phyloP scores from a whole-genome alignment of 805 yeast species.

The Cyberlindnera amylophila region DNA sequence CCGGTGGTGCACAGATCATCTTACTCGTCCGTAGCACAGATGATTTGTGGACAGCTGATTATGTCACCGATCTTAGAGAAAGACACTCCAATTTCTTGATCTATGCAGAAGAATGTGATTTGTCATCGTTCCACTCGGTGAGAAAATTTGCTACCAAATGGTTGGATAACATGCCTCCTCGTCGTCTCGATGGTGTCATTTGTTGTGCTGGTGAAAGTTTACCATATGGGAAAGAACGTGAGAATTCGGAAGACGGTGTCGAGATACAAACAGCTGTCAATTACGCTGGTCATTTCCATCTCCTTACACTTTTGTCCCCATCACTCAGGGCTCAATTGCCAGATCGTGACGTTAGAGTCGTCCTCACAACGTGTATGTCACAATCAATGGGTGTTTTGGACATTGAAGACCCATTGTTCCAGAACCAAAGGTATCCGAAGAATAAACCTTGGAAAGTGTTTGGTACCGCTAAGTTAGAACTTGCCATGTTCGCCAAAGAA shows the following conservation, averaged over 20 bases:
- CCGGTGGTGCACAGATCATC: conserved; percentile 81
- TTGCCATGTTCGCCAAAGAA: conserved; percentile 74
- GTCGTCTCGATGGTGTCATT: conserved; percentile 85
- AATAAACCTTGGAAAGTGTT: conserved; percentile 68
- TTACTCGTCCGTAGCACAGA: conserved; percentile 59
- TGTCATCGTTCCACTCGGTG: conserved; percentile 66
- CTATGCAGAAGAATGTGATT: conserved; percentile 88
- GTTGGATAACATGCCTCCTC: conserved; percentile 87
- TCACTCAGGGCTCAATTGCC: conserved; percentile 86
- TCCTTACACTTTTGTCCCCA: conserved; percentile 78
- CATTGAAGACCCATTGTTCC: conserved; percentile 61
- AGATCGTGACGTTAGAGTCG: conserved; percentile 85
- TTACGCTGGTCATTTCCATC: conserved; percentile 76
- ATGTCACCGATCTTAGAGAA: conserved; percentile 71
- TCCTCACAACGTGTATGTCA: conserved; percentile 74
- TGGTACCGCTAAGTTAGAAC: conserved; percentile 77
- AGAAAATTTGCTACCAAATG: conserved; percentile 91
- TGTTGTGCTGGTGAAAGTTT: conserved; percentile 83
- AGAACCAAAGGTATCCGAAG: conserved; percentile 51
- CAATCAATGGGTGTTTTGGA: conserved; percentile 72
- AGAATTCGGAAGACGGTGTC: conserved; percentile 72
- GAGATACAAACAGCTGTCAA: conserved; percentile 84
- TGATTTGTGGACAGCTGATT: conserved; percentile 78
- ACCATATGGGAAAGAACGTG: conserved; percentile 67
- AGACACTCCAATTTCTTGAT: conserved; percentile 67